A percentile compares a stretch with the other conserved stretches of the same genome.
Conservation (phyloP, 2,329 filamentous ascomycete species). For the Ophiostoma perfectum region DNA sequence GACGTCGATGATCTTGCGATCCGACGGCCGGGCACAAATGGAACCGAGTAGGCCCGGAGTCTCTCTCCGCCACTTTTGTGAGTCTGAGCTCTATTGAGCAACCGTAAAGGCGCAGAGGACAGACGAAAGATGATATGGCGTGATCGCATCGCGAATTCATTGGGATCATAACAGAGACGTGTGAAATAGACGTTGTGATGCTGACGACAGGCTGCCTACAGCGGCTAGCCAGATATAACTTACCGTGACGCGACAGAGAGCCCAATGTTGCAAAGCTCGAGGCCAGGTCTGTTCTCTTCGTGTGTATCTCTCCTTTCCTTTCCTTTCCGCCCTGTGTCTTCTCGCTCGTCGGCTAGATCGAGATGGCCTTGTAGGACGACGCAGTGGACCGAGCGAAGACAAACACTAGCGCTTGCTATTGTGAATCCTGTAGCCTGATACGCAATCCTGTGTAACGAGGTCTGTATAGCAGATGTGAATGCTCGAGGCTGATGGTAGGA, state of each 20-base stretch:
- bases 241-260: slow-evolving; percentile 16
- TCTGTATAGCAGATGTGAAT: too few species aligned
- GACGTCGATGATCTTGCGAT: not conserved
- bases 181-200: not conserved
- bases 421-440: not conserved
- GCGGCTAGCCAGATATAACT: not conserved
- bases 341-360: not conserved
- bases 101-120: slow-evolving; percentile 1
- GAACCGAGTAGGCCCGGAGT: slow-evolving; percentile 12
- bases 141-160: not conserved
- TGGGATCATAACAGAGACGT: not conserved
- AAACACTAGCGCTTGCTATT: not conserved
- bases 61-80: slow-evolving; percentile 9
- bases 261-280: not conserved
- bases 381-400: not conserved
- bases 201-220: slow-evolving; percentile 9
- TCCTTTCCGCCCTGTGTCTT: not conserved
- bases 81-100: slow-evolving; percentile 9
- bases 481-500: not conserved
- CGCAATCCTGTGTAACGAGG: not conserved
- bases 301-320: not conserved
- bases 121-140: slow-evolving; percentile 15
- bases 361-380: not conserved
- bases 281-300: too few species aligned
- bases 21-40: not conserved